Base-by-base conservation (phyloP, 495 filamentous ascomycete species). In the Annulohypoxylon moriforme region DNA sequence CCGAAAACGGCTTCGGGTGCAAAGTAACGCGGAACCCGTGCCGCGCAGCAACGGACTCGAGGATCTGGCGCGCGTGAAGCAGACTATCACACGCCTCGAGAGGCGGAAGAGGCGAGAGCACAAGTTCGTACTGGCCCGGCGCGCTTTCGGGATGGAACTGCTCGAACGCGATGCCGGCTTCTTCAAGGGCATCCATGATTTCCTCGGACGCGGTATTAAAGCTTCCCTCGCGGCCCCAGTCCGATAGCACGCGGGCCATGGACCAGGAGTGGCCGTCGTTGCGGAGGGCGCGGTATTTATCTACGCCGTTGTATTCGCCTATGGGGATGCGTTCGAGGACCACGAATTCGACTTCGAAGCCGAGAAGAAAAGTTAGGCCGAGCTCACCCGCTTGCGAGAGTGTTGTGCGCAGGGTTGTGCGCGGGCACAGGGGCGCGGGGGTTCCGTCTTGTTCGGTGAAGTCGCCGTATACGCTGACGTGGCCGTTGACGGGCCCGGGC, bases 261-360 rank as follows among this genome's bases (percentile, higher is more conserved):
- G 86, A 88, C 90, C 90, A 93, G 7, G 86, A 89, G 75, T 96
- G 90, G 11, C 83, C 85, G 72, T 82, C 78, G 53, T 71, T 79
- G 52, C 62, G 59, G 57, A 79, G 73, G 29, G 64, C 75, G 4
- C 52, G 67, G 50, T 74, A 82, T 33, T 77, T 77, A 14, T 76
- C 63, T 1, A 20, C 6, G 40, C 42, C 29, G 1, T 11, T 24
- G 0, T 4, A n/a, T 1, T 0, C n/a, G 72, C 64, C n/a, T 76
- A 64, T 13, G 62, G 76, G 29, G 62, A 69, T 61, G 31, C 81
- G 80, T 40, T 83, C 78, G 9, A 96, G 76, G 64, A 96, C 90
- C 5, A 93, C 83, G 18, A 97, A 89, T 77, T 97, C 94, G 34
- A 94, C 89, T 78, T 97, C 94, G 72, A 94, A 95, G 3, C 94